Evolutionary conservation across 1,139 yeast species (phyloP).

Genomic region (Pichia kudriavzevii): DNA sequence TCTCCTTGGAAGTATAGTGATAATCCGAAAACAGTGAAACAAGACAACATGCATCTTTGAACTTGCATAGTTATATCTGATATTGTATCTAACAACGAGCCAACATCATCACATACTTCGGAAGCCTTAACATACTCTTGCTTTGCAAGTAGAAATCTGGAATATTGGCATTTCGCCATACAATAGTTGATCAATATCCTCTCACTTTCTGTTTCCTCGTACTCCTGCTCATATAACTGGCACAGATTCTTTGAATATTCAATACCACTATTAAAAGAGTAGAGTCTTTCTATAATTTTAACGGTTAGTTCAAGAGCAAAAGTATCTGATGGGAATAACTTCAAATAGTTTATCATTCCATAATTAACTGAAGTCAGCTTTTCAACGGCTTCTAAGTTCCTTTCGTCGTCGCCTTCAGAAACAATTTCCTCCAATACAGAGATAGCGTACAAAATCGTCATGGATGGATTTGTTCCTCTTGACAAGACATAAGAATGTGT

Average conservation of each 20-base stretch:
- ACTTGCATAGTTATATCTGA: slow-evolving; percentile 31
- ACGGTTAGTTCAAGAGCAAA: slow-evolving; percentile 56
- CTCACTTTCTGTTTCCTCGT: slow-evolving; percentile 39
- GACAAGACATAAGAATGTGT: slow-evolving; percentile 75
- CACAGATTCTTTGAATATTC: slow-evolving; percentile 42
- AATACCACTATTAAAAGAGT: slow-evolving; percentile 49
- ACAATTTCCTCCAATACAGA: slow-evolving; percentile 44
- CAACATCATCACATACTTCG: slow-evolving; percentile 51
- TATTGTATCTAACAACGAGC: slow-evolving; percentile 41
- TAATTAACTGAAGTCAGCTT: slow-evolving; percentile 60
- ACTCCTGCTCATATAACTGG: slow-evolving; percentile 44
- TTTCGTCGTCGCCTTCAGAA: slow-evolving; percentile 31
- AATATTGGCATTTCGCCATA: slow-evolving; percentile 55
- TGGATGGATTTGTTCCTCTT: slow-evolving; percentile 63
- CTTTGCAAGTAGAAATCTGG: slow-evolving; percentile 61
- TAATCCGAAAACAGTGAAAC: slow-evolving; percentile 63
- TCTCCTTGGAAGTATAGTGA: slow-evolving; percentile 55
- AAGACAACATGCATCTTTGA: slow-evolving; percentile 41
- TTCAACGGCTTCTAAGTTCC: slow-evolving; percentile 52
- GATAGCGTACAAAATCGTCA: slow-evolving; percentile 66
- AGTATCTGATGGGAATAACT: slow-evolving; percentile 55
- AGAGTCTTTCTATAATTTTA: slow-evolving; percentile 63
- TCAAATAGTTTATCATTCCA: slow-evolving; percentile 68
- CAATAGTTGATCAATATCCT: slow-evolving; percentile 44
- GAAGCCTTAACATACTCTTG: slow-evolving; percentile 50